A percentile compares a stretch with the other conserved stretches of the same genome.
Conservation (phyloP, 2,329 filamentous ascomycete genomes). For the Byssothecium circinans region DNA sequence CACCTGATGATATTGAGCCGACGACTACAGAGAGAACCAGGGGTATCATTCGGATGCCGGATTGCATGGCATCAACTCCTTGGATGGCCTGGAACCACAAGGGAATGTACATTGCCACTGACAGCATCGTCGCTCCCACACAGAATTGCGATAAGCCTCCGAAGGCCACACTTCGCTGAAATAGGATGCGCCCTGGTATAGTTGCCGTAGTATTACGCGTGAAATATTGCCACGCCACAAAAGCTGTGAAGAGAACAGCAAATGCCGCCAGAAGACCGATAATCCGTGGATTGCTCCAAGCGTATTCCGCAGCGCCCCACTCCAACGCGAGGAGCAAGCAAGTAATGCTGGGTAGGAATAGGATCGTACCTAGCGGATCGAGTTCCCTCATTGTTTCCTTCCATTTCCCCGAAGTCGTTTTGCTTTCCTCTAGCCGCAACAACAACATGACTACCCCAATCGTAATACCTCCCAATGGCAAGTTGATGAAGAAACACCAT, state of each 20-base stretch:
- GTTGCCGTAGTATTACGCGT: constrained; percentile 47
- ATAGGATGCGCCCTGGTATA: constrained; percentile 46
- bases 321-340: constrained; percentile 52
- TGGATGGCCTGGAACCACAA: constrained; percentile 55
- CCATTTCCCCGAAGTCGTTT: constrained; percentile 27
- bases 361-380: constrained; percentile 46
- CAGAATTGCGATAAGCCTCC: constrained; percentile 46
- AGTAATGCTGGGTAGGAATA: constrained; percentile 49
- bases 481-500: constrained; percentile 55
- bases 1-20: constrained; percentile 45
- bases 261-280: constrained; percentile 48
- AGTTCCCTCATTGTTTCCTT: constrained; percentile 43
- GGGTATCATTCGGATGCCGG: constrained; percentile 50
- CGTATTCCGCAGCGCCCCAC: constrained; percentile 51
- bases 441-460: constrained; percentile 36
- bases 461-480: constrained; percentile 54
- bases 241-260: constrained; percentile 42
- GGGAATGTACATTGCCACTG: constrained; percentile 44
- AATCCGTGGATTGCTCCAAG: constrained; percentile 46
- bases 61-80: constrained; percentile 45
- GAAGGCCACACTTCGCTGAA: constrained; percentile 47
- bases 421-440: constrained; percentile 36
- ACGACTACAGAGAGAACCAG: constrained; percentile 49
- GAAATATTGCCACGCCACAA: constrained; percentile 42
- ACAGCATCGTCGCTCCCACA: constrained; percentile 43